Percentiles rank a stretch among this genome's conserved stretches.
Evolutionary conservation across 2,329 filamentous ascomycete species (phyloP).

Genomic region (Neofusicoccum sp.): DNA sequence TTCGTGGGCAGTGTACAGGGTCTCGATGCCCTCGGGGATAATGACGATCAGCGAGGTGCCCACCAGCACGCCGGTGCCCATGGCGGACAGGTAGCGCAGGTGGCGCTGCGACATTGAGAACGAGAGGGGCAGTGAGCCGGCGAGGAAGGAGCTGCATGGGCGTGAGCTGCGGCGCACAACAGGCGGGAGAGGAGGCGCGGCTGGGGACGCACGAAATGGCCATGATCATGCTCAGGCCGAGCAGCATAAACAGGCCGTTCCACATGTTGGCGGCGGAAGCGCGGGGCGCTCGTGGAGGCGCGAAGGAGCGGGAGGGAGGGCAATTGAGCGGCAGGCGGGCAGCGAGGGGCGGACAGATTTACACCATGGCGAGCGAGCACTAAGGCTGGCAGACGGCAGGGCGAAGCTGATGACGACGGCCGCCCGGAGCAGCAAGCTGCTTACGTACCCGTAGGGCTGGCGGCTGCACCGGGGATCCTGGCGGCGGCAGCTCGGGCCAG

Average conservation of each 20-base stretch:
- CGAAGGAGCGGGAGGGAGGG: not conserved
- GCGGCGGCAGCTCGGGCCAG: not conserved
- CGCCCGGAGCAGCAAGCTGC: not conserved
- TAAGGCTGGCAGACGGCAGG: not conserved
- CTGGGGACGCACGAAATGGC: conserved; percentile 55
- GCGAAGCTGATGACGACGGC: conserved; percentile 13
- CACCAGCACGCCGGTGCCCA: conserved; percentile 91
- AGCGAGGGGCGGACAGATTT: not conserved
- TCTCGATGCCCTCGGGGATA: conserved; percentile 93
- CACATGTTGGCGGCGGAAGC: conserved; percentile 42
- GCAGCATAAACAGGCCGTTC: conserved; percentile 65
- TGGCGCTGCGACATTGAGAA: conserved; percentile 85
- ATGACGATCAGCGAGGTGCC: conserved; percentile 96
- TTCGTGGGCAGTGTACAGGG: conserved; percentile 63
- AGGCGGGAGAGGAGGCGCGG: not conserved
- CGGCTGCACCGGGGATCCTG: not conserved
- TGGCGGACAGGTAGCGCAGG: conserved; percentile 81
- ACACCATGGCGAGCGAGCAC: not conserved
- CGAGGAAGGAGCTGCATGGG: conserved; percentile 78
- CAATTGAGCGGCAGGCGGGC: not conserved
- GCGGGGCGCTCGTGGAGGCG: not conserved
- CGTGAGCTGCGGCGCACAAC: not conserved
- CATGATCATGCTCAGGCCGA: conserved; percentile 65
- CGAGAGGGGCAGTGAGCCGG: conserved; percentile 84
- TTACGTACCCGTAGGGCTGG: conserved; percentile 9